phyloP scores from a whole-genome alignment of 495 filamentous ascomycete species.

The Aspergillus nidulans region DNA sequence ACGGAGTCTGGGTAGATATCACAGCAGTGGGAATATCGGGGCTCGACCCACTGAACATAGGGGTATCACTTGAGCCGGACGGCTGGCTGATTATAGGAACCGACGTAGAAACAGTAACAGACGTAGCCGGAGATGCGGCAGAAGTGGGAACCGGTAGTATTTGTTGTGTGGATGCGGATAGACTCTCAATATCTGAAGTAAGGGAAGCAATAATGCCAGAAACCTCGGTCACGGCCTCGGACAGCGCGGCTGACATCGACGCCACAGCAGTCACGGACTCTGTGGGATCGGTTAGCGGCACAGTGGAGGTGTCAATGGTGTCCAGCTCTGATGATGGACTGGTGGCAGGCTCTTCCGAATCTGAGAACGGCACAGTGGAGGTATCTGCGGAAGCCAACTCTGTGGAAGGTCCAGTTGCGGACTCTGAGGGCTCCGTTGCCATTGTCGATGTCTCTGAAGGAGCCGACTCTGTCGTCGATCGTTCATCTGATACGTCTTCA shows the following conservation, averaged over 20 bases:
- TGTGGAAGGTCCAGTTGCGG: background rate
- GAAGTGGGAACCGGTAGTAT: background rate
- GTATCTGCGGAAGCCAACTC: no score
- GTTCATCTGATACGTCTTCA: background rate
- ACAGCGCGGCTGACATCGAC: background rate
- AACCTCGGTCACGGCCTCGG: background rate
- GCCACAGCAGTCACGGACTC: background rate
- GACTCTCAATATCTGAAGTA: conserved; percentile 5
- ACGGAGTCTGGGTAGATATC: background rate
- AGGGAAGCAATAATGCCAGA: background rate
- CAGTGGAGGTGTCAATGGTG: background rate
- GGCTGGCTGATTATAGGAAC: background rate
- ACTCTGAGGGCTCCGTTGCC: background rate
- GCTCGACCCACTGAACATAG: background rate
- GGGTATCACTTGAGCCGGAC: background rate
- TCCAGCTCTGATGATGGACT: background rate
- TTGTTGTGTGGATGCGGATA: background rate
- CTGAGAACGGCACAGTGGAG: background rate
- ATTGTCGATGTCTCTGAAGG: background rate
- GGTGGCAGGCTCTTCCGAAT: background rate
- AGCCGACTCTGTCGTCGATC: background rate
- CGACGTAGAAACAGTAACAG: background rate
- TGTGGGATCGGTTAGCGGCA: background rate
- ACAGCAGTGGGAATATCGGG: conserved; percentile 3
- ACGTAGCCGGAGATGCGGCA: background rate